Evolutionary conservation across 116 monocot genomes (phyloP).

Genomic region (Posidonia oceanica): DNA sequence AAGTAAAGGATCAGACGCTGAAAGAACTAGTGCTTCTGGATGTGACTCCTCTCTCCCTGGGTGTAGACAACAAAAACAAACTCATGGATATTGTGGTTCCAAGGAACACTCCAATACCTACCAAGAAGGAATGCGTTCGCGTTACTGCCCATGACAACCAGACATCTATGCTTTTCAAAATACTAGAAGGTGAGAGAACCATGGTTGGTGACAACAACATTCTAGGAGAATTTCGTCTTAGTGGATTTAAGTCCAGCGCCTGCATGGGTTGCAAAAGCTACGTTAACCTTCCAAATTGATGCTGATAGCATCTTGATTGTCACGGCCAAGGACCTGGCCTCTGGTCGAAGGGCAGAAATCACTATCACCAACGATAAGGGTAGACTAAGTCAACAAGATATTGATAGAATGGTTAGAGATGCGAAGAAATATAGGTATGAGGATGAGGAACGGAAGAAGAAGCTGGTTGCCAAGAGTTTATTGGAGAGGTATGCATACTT

Average conservation of each 20-base stretch:
- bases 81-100: conserved; percentile 2
- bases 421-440: conserved; percentile 18
- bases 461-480: conserved; percentile 8
- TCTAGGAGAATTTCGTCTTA: not conserved
- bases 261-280: conserved; percentile 36
- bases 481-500: conserved; percentile 57
- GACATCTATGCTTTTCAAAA: not conserved
- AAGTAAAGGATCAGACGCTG: conserved; percentile 14
- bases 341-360: conserved; percentile 6
- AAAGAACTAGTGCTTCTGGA: conserved; percentile 26
- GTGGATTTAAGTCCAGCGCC: conserved; percentile 1
- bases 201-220: conserved; percentile 1
- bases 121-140: not conserved
- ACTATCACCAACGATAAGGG: conserved; percentile 21
- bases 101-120: conserved; percentile 4
- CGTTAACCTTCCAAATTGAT: conserved; percentile 39
- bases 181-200: not conserved
- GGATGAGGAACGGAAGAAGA: conserved; percentile 13
- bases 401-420: conserved; percentile 14
- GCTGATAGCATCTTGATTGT: conserved; percentile 60
- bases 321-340: conserved; percentile 32
- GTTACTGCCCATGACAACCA: not conserved
- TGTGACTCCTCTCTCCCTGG: conserved; percentile 5
- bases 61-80: not conserved
- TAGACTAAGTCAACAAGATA: conserved; percentile 11